Base-by-base conservation (phyloP, 2,329 filamentous ascomycete species). In the Colletotrichum sp. region DNA sequence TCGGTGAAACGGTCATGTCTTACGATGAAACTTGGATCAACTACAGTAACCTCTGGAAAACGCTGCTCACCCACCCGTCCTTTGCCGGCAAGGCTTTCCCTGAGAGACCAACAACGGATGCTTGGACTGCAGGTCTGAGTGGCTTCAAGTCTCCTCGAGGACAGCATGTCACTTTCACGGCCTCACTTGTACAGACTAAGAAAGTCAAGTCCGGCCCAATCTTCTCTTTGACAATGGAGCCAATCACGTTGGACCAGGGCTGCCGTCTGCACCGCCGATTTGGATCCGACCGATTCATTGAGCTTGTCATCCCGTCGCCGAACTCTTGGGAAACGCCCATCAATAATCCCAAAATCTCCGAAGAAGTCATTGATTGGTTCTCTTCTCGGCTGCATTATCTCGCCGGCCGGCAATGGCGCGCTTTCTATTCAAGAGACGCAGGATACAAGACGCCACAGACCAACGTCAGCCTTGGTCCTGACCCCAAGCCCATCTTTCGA, bases 281-380 rank as follows among this genome's bases (percentile, higher is more conserved):
- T 77, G 91, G 92, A 0, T 82, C 87, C 0, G 91, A 93, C 77
- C 86, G 92, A 1, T 92, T 92, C 62, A 76, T 93, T 2, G 90
- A 93, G 69, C 73, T 93, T 1, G 80, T 87, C 6, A 84, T 92
- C 7, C 91, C 91, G 0, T 85, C 85, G 0, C 84, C 87, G 0
- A 81, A 82, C 1, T 77, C 79, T 0, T 82, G 83, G 1, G 77
- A 82, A 1, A 78, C 85, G 1, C 78, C 84, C 1, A 80, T 89
- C 32, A 52, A 68, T 7, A 49, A 7, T 21, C 44, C 64, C 5
- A 34, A 69, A 15, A 18, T 30, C 10, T 64, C 57, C 5, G 24
- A 65, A n/a, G 39, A 73, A 3, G 44, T 69, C 13, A 83, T 87
- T 8, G 73, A 80, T 2, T 91, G 89, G 89, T 72, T 89, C 1